Percentiles rank a stretch among this genome's conserved stretches.
Evolutionary conservation across 2,329 filamentous ascomycete genomes (phyloP).

Genomic region (Clonostachys rhizophaga): DNA sequence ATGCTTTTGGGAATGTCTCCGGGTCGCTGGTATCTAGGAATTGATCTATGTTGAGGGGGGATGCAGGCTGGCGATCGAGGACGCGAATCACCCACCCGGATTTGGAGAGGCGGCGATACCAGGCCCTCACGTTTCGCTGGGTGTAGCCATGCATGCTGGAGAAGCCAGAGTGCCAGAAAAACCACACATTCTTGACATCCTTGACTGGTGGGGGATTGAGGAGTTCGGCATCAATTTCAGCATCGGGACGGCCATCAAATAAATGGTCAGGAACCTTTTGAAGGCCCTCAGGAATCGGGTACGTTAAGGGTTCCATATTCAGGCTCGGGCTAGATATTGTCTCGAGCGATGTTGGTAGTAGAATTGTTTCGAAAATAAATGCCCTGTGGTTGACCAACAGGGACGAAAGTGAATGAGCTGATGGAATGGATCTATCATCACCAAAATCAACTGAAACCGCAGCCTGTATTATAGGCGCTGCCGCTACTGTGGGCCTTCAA

Average conservation of each 20-base stretch:
- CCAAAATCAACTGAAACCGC: too few relatives aligned
- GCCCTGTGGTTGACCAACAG: too few relatives aligned
- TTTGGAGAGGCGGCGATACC: slow-evolving; percentile 45
- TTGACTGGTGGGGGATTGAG: slow-evolving; percentile 28
- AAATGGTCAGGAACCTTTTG: slow-evolving; percentile 28
- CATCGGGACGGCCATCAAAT: slow-evolving; percentile 39
- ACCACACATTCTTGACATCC: slow-evolving; percentile 49
- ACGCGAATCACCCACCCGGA: slow-evolving; percentile 50
- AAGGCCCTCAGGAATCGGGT: slow-evolving; percentile 21
- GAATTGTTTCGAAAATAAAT: too few relatives aligned
- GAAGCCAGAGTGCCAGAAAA: slow-evolving; percentile 52
- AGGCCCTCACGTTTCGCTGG: slow-evolving; percentile 46
- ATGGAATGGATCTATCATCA: too few relatives aligned
- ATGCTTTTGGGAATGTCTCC: slow-evolving; percentile 40
- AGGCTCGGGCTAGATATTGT: background rate
- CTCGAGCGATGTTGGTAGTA: too few relatives aligned
- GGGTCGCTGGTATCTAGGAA: slow-evolving; percentile 41
- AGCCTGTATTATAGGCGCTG: too few relatives aligned
- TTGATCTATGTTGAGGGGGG: slow-evolving; percentile 39
- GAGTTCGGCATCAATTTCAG: slow-evolving; percentile 36
- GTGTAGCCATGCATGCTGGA: slow-evolving; percentile 42
- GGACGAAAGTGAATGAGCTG: too few relatives aligned
- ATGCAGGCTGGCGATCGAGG: slow-evolving; percentile 35
- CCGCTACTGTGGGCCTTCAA: too few relatives aligned
- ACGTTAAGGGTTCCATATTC: background rate